A percentile compares a stretch with the other conserved stretches of the same genome.
Evolutionary conservation across 805 yeast species (phyloP).

Genomic region (Yamadazyma tumulicola): DNA sequence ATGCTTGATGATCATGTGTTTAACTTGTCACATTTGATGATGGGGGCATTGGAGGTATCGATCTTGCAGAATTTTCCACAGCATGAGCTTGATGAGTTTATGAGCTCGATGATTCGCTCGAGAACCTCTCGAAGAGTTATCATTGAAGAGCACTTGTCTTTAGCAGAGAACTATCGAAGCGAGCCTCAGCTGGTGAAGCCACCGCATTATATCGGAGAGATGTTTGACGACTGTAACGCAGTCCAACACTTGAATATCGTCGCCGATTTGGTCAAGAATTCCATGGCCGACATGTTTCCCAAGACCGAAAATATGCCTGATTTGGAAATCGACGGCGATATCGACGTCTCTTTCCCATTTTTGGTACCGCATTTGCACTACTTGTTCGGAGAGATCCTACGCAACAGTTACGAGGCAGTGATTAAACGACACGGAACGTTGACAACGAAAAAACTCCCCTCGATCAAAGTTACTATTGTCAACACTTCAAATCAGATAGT

Average conservation of each 20-base stretch:
- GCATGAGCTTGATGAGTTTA: conserved; percentile 62
- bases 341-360: conserved; percentile 69
- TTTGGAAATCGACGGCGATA: conserved; percentile 69
- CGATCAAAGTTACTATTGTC: conserved; percentile 73
- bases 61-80: conserved; percentile 58
- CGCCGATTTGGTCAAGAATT: conserved; percentile 45
- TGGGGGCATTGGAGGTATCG: conserved; percentile 87
- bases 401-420: conserved; percentile 85
- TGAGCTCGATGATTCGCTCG: conserved; percentile 76
- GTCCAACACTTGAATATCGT: conserved; percentile 60
- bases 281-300: conserved; percentile 53
- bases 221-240: conserved; percentile 77
- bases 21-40: conserved; percentile 82
- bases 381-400: conserved; percentile 78
- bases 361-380: conserved; percentile 84
- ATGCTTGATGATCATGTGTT: conserved; percentile 76
- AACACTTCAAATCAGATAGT: conserved; percentile 63
- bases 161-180: conserved; percentile 59
- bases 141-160: conserved; percentile 84
- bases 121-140: conserved; percentile 87
- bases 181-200: conserved; percentile 49
- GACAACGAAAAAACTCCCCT: conserved; percentile 48
- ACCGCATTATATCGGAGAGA: conserved; percentile 66
- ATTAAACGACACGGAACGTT: conserved; percentile 36
- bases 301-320: conserved; percentile 61